Conservation (phyloP, 2,329 filamentous ascomycete species). For the Macroventuria anomochaeta region DNA sequence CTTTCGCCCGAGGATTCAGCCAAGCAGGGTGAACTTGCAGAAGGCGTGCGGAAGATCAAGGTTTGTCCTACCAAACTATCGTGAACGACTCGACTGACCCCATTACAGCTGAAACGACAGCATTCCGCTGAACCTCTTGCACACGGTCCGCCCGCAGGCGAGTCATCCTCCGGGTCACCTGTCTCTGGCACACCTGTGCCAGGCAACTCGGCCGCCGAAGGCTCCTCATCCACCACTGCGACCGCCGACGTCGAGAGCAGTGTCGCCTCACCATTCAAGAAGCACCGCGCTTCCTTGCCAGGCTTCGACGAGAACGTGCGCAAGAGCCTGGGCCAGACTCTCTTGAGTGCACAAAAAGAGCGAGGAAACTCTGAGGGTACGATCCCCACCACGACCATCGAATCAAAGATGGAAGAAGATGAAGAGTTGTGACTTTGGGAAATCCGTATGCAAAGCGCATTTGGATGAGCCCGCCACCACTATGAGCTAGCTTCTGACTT, state of each 20-base stretch:
- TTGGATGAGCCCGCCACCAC: slow-evolving; percentile 17
- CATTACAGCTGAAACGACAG: slow-evolving; percentile 74
- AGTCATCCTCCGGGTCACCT: slow-evolving; percentile 33
- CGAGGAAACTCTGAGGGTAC: slow-evolving; percentile 42
- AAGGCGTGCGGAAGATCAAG: slow-evolving; percentile 82
- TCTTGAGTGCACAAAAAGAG: slow-evolving; percentile 42
- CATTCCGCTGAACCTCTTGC: slow-evolving; percentile 75
- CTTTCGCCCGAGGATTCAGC: slow-evolving; percentile 74
- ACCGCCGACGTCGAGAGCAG: slow-evolving; percentile 51
- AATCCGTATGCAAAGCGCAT: slow-evolving; percentile 30
- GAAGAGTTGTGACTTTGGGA: slow-evolving; percentile 53
- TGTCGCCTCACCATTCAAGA: slow-evolving; percentile 77
- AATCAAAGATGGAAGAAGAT: slow-evolving; percentile 51
- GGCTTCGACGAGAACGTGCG: slow-evolving; percentile 55
- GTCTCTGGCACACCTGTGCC: slow-evolving; percentile 27
- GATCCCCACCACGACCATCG: slow-evolving; percentile 29
- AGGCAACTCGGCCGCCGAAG: slow-evolving; percentile 24
- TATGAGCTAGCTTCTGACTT: neutral
- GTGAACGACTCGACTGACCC: slow-evolving; percentile 23
- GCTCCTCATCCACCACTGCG: slow-evolving; percentile 38
- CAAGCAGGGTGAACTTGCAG: slow-evolving; percentile 76
- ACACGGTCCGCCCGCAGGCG: slow-evolving; percentile 33
- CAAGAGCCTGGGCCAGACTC: slow-evolving; percentile 45
- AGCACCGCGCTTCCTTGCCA: slow-evolving; percentile 69
- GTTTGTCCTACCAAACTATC: slow-evolving; percentile 55